Conservation (phyloP, 768 basidiomycete species). For the Bullera alba region DNA sequence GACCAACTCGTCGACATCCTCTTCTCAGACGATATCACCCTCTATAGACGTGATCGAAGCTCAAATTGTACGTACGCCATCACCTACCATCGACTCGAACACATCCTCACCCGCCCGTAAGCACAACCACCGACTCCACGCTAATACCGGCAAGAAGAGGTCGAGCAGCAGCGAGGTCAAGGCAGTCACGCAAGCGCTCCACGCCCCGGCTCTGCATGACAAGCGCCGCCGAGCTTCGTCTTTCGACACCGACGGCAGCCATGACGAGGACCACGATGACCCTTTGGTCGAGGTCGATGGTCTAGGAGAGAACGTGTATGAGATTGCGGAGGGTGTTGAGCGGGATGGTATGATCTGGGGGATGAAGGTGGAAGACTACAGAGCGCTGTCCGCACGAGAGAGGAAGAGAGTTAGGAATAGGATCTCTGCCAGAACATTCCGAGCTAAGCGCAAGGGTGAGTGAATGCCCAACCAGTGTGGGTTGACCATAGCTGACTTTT, state of each 20-base stretch:
- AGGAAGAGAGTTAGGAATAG: slow-evolving; percentile 43
- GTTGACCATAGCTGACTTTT: neutral
- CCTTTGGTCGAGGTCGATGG: slow-evolving; percentile 13
- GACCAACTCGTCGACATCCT: neutral
- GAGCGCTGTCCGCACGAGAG: slow-evolving; percentile 37
- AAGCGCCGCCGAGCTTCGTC: neutral
- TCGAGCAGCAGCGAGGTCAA: too few species aligned
- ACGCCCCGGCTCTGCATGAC: slow-evolving; percentile 1
- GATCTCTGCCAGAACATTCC: slow-evolving; percentile 43
- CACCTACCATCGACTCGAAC: slow-evolving; percentile 10
- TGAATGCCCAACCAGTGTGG: too few species aligned
- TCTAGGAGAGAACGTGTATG: slow-evolving; percentile 24
- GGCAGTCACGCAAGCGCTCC: too few species aligned
- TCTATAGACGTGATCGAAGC: slow-evolving; percentile 17
- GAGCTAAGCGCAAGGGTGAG: slow-evolving; percentile 44
- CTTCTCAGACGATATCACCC: neutral
- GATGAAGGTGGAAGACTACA: slow-evolving; percentile 42
- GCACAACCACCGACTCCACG: neutral
- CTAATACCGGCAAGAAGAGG: too few species aligned
- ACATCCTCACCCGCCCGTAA: neutral
- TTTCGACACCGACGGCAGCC: slow-evolving; percentile 5
- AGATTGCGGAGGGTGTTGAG: slow-evolving; percentile 40
- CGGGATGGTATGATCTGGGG: slow-evolving; percentile 46
- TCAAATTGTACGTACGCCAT: slow-evolving; percentile 15
- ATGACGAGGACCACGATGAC: slow-evolving; percentile 9